Conservation (phyloP, 2,329 filamentous ascomycete species). For the Didymella pinodella region DNA sequence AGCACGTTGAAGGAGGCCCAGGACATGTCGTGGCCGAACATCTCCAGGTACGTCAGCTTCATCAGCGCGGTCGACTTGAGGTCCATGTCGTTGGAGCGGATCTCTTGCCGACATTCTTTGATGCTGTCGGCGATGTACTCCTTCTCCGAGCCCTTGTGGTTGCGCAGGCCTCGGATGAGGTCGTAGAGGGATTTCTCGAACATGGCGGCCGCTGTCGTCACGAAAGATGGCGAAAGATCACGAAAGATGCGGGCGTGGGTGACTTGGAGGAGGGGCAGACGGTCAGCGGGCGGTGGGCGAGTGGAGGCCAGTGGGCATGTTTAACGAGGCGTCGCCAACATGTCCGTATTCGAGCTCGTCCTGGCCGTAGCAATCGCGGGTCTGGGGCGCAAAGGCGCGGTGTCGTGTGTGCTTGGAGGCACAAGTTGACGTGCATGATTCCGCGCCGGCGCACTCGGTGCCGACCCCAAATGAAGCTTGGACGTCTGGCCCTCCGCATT, state of each 20-base stretch:
- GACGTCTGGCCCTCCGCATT: constrained; percentile 21
- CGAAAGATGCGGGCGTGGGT: constrained; percentile 3
- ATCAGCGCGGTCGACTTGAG: constrained; percentile 94
- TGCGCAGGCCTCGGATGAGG: constrained; percentile 94
- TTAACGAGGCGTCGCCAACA: constrained; percentile 30
- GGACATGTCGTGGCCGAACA: constrained; percentile 99
- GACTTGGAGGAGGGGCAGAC: constrained; percentile 14
- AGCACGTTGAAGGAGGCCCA: constrained; percentile 99
- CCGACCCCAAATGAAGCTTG: constrained; percentile 22
- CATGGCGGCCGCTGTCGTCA: constrained; percentile 61
- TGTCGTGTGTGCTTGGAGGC: constrained; percentile 4
- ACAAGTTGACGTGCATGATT: constrained; percentile 15
- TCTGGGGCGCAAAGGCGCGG: constrained; percentile 9
- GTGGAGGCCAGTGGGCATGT: constrained; percentile 43
- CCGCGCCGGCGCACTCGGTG: constrained; percentile 7
- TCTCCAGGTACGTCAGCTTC: constrained; percentile 97
- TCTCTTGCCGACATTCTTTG: constrained; percentile 94
- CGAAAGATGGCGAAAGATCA: too few relatives aligned
- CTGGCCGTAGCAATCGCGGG: background rate
- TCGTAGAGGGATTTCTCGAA: constrained; percentile 99
- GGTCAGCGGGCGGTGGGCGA: constrained; percentile 28
- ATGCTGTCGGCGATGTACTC: constrained; percentile 93
- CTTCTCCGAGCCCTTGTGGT: constrained; percentile 93
- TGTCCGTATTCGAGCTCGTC: constrained; percentile 8
- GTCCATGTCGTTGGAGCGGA: constrained; percentile 94